Conservation (phyloP, 1,284 basidiomycete genomes). For the Tilletia horrida region DNA sequence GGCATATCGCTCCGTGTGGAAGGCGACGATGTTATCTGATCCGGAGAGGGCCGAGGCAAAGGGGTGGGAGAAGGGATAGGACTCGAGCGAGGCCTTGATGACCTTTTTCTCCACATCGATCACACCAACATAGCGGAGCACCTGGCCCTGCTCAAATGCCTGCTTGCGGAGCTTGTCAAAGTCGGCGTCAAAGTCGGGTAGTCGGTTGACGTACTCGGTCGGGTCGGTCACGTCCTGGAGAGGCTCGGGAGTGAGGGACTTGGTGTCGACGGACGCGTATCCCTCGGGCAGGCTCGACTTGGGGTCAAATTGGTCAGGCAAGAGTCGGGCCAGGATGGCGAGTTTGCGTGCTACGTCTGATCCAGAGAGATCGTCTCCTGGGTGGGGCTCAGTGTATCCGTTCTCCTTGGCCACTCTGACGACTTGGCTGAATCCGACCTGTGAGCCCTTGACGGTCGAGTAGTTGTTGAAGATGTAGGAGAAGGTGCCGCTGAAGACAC, state of each 20-base stretch:
- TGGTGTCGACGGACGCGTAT: constrained; percentile 75
- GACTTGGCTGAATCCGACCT: constrained; percentile 73
- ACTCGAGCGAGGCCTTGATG: constrained; percentile 82
- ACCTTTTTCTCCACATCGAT: constrained; percentile 73
- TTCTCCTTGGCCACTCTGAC: constrained; percentile 83
- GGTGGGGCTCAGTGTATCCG: constrained; percentile 97
- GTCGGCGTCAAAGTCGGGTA: constrained; percentile 79
- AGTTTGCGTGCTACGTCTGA: constrained; percentile 96
- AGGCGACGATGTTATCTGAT: constrained; percentile 96
- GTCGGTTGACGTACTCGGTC: constrained; percentile 70
- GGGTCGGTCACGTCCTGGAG: constrained; percentile 63
- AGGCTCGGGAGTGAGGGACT: constrained; percentile 77
- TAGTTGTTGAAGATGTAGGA: constrained; percentile 99
- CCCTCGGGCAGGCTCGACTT: constrained; percentile 62
- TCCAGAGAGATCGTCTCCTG: constrained; percentile 91
- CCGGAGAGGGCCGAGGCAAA: constrained; percentile 93
- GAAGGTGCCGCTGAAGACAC: constrained; percentile 88
- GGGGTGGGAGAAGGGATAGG: constrained; percentile 80
- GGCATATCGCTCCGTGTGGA: constrained; percentile 81
- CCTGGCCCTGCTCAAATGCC: constrained; percentile 73
- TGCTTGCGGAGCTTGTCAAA: constrained; percentile 73
- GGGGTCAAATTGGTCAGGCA: constrained; percentile 34
- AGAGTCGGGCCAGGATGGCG: constrained; percentile 77
- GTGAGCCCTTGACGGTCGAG: constrained; percentile 55
- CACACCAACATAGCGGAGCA: constrained; percentile 89